Conservation (phyloP, 2,329 filamentous ascomycete species). For the Phaeosphaeria sp. region DNA sequence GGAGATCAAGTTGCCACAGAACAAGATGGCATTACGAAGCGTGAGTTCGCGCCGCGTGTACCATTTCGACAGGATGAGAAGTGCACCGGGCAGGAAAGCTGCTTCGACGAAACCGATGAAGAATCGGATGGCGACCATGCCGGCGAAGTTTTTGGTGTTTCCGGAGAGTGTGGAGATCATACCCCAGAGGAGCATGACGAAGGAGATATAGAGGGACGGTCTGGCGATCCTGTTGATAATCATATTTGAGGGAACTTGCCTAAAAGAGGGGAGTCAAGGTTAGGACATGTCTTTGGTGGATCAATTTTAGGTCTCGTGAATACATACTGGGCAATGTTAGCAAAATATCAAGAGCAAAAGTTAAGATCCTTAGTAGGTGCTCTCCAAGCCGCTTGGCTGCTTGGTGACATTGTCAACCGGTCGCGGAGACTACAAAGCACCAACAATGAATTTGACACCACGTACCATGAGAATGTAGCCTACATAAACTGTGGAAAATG, state of each 20-base stretch:
- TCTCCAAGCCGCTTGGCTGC: neutral
- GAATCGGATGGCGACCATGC: constrained; percentile 48
- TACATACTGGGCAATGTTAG: too few species aligned
- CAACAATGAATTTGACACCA: too few species aligned
- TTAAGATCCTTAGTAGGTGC: neutral
- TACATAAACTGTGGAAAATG: neutral
- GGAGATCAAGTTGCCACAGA: constrained; percentile 52
- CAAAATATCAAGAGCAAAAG: neutral
- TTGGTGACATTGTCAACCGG: neutral
- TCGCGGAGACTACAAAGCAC: too few species aligned
- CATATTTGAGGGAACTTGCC: constrained; percentile 53
- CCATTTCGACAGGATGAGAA: constrained; percentile 70
- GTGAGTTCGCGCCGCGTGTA: constrained; percentile 64
- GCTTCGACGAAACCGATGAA: constrained; percentile 48
- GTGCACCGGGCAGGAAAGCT: constrained; percentile 66
- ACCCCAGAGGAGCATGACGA: constrained; percentile 50
- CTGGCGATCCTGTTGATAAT: constrained; percentile 47
- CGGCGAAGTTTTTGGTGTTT: constrained; percentile 39
- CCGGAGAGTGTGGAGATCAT: constrained; percentile 47
- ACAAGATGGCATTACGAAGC: constrained; percentile 48
- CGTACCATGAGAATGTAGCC: constrained; percentile 12
- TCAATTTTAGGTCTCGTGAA: neutral
- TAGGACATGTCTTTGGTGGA: too few species aligned
- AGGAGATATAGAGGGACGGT: constrained; percentile 44
- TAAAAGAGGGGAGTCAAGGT: constrained; percentile 22